Base-by-base conservation (phyloP, 495 filamentous ascomycete genomes). In the Hypoxylon lenormandii region DNA sequence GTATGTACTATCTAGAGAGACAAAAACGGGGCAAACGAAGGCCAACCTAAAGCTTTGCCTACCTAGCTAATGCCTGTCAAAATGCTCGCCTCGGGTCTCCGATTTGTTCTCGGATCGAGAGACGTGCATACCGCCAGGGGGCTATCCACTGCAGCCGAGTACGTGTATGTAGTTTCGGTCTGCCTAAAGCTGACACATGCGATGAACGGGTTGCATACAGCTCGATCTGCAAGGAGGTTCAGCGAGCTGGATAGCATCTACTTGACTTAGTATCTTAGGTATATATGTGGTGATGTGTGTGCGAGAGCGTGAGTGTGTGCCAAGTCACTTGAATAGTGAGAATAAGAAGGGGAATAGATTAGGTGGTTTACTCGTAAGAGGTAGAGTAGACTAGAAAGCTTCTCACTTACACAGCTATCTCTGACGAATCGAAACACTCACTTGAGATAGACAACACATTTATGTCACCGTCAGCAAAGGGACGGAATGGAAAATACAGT, bases 151-250 rank as follows among this genome's bases (percentile, higher is more conserved):
- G 57, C 46, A 40, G 57, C 52, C 68, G 68, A 65, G 56, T 62
- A 62, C 56, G 68, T 70, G 68, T 70, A 70, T 70, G 68, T 70
- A 70, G 68, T 45, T 65, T 66, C 62, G 61, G 68, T 66, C 60
- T 65, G 50, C 60, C 55, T 61, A 70, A 61, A 65, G 30, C 48
- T 36, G 61, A 70, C 36, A 69, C 43, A 64, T 60, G 54, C 48
- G 60, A 64, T 59, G 22, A 45, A 49, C 48, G 12, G n/a, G 45
- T 49, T 69, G 53, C 66, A 64, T 69, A 52, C 42, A 54, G 40
- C 16, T 23, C 43, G n/a, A 50, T 59, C 22, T 60, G 60, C 60
- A 58, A 51, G 66, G 60, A 38, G 54, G 23, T 40, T 64, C 49
- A 64, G 60, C 38, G 49, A 69, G 4, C 42, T 63, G 53, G 65